These are phyloP conservation scores for Neofusicoccum sp. DNA, from an alignment of 2,329 filamentous ascomycete species.

Conservation along the genomic window DNA sequence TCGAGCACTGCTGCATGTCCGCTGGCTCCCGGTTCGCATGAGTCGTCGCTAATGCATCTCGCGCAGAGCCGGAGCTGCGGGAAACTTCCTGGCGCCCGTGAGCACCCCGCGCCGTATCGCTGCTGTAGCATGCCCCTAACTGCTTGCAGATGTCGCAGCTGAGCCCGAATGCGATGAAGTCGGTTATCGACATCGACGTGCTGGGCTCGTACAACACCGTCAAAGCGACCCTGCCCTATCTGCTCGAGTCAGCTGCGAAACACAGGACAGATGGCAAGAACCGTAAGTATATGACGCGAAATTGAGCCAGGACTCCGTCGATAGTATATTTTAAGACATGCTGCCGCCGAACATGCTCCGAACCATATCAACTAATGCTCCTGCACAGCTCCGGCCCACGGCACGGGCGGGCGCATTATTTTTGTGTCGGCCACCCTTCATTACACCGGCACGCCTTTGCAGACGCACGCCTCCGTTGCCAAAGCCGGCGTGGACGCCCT, in stretches of 20 bases:
- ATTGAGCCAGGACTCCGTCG: conserved; percentile 29
- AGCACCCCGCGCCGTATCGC: neutral
- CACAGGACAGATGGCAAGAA: conserved; percentile 62
- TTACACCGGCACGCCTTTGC: conserved; percentile 82
- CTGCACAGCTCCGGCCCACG: conserved; percentile 37
- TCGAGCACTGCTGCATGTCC: neutral
- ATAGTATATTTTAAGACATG: conserved; percentile 35
- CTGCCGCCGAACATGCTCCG: neutral
- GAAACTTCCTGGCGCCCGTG: conserved; percentile 84
- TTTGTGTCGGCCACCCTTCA: conserved; percentile 91
- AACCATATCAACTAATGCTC: neutral
- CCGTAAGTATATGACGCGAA: conserved; percentile 33
- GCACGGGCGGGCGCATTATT: conserved; percentile 80
- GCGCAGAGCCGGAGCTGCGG: conserved; percentile 82
- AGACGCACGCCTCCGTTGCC: conserved; percentile 86
- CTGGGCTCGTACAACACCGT: conserved; percentile 92
- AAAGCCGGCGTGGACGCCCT: conserved; percentile 91
- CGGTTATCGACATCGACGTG: conserved; percentile 95
- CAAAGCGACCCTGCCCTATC: conserved; percentile 84
- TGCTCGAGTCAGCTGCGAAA: conserved; percentile 71
- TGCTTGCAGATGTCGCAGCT: conserved; percentile 66
- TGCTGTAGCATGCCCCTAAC: neutral
- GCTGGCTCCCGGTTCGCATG: neutral
- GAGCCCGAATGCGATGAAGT: conserved; percentile 87
- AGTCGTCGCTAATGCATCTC: conserved; percentile 21